These are phyloP conservation scores for Galerina sulciceps DNA, from an alignment of 768 basidiomycete species.

Conservation along the genomic window DNA sequence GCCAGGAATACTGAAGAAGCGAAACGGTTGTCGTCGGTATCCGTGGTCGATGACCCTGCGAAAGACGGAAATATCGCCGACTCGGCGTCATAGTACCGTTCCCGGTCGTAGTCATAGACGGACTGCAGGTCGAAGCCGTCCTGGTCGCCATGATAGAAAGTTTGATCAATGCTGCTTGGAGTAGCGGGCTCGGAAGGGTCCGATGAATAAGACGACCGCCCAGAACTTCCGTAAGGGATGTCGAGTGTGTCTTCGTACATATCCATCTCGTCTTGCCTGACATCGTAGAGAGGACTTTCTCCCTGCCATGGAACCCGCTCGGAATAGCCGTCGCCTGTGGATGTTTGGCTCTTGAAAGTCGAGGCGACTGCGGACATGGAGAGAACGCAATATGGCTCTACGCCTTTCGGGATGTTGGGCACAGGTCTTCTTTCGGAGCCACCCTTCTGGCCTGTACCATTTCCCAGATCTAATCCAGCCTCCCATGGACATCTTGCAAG, in stretches of 20 bases:
- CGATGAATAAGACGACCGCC: conserved; percentile 21
- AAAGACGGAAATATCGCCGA: conserved; percentile 17
- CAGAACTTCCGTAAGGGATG: conserved; percentile 17
- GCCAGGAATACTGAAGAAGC: conserved; percentile 27
- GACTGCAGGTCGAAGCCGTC: conserved; percentile 14
- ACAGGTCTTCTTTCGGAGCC: conserved; percentile 18
- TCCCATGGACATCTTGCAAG: conserved; percentile 83
- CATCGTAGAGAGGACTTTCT: conserved; percentile 8
- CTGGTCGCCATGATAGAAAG: background rate
- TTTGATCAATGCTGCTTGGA: conserved; percentile 15
- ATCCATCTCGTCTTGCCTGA: conserved; percentile 10
- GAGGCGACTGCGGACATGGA: conserved; percentile 16
- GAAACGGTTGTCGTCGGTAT: conserved; percentile 25
- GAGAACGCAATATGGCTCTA: conserved; percentile 25
- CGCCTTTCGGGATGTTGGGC: conserved; percentile 20
- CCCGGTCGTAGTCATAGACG: conserved; percentile 10
- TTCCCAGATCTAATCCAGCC: conserved; percentile 42
- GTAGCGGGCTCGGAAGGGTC: conserved; percentile 24
- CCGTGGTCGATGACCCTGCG: conserved; percentile 10
- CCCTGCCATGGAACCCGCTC: conserved; percentile 12
- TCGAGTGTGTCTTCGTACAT: conserved; percentile 13
- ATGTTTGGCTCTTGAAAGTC: conserved; percentile 16
- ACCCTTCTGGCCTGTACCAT: conserved; percentile 11
- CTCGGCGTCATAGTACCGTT: conserved; percentile 15
- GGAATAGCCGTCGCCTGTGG: conserved; percentile 10